Percentiles rank a stretch among this genome's conserved stretches.
phyloP scores from a whole-genome alignment of 495 filamentous ascomycete species.

The Aspergillus haitiensis region DNA sequence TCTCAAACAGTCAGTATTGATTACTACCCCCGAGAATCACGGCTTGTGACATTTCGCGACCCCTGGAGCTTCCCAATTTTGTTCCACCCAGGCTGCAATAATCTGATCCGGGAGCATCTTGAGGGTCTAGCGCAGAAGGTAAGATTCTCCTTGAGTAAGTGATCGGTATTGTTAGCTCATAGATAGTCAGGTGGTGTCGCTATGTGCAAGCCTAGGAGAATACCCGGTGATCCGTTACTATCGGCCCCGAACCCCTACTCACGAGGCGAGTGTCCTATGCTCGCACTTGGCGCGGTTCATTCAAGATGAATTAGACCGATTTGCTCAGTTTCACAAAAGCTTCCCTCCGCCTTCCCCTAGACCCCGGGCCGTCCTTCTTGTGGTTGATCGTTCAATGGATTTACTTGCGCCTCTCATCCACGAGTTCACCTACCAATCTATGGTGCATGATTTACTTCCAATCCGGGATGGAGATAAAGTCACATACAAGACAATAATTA shows the following conservation, averaged over 20 bases:
- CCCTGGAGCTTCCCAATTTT: slow-evolving; percentile 92
- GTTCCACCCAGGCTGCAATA: slow-evolving; percentile 87
- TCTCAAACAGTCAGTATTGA: slow-evolving; percentile 78
- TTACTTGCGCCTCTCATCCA: slow-evolving; percentile 82
- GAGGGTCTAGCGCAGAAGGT: slow-evolving; percentile 85
- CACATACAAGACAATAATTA: slow-evolving; percentile 74
- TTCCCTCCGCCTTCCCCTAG: slow-evolving; percentile 80
- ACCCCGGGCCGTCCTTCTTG: slow-evolving; percentile 79
- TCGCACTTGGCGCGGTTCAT: slow-evolving; percentile 88
- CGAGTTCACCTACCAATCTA: slow-evolving; percentile 98
- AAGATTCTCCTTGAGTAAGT: slow-evolving; percentile 16
- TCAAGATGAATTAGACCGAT: slow-evolving; percentile 83
- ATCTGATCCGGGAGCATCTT: slow-evolving; percentile 77
- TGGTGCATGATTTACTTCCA: slow-evolving; percentile 89
- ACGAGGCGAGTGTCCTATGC: slow-evolving; percentile 86
- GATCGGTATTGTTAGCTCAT: slow-evolving; percentile 30
- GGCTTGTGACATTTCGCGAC: slow-evolving; percentile 85
- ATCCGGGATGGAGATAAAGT: slow-evolving; percentile 87
- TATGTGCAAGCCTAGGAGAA: slow-evolving; percentile 83
- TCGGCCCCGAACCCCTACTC: slow-evolving; percentile 66
- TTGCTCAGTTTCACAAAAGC: slow-evolving; percentile 74
- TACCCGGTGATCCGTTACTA: slow-evolving; percentile 92
- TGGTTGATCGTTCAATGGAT: slow-evolving; percentile 92
- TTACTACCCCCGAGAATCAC: slow-evolving; percentile 88
- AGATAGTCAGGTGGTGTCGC: slow-evolving; percentile 61